Percentiles rank a stretch among this genome's conserved stretches.
Conservation (phyloP, 1,284 basidiomycete genomes). For the Veloboletus limbatus region DNA sequence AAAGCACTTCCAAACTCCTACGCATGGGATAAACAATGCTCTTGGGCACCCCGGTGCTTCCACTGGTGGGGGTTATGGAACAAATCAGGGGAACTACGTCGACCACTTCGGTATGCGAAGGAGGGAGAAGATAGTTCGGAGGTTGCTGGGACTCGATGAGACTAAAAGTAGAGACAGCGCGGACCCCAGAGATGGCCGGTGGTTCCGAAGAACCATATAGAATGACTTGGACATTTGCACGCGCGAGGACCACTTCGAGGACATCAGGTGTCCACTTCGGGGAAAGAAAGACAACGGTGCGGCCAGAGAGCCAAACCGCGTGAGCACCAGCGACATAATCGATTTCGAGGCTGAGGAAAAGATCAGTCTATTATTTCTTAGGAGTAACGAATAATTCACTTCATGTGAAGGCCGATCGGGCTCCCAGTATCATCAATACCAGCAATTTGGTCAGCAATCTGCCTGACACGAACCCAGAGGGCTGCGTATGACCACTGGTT, state of each 20-base stretch:
- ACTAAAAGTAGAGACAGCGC: conserved; percentile 20
- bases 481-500: too few species aligned
- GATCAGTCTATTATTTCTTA: too few species aligned
- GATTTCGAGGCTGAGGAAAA: conserved; percentile 17
- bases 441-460: too few species aligned
- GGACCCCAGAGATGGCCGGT: conserved; percentile 9
- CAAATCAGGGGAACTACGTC: conserved; percentile 22
- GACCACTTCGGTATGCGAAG: conserved; percentile 15
- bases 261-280: conserved; percentile 25
- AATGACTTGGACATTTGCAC: conserved; percentile 21
- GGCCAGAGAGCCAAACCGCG: conserved; percentile 30
- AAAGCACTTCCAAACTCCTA: conserved; percentile 23
- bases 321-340: conserved; percentile 31
- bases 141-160: conserved; percentile 12
- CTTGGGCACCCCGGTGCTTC: conserved; percentile 32
- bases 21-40: conserved; percentile 32
- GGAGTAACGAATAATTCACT: conserved; percentile 14
- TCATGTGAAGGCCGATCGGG: conserved; percentile 28
- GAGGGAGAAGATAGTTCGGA: conserved; percentile 12
- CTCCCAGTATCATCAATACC: conserved; percentile 21
- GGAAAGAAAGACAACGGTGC: conserved; percentile 29
- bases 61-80: conserved; percentile 31
- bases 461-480: conserved; percentile 12
- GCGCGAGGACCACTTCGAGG: conserved; percentile 21
- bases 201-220: conserved; percentile 21